Evolutionary conservation across 2,329 filamentous ascomycete genomes (phyloP).

Genomic region (Penicillium italicum): DNA sequence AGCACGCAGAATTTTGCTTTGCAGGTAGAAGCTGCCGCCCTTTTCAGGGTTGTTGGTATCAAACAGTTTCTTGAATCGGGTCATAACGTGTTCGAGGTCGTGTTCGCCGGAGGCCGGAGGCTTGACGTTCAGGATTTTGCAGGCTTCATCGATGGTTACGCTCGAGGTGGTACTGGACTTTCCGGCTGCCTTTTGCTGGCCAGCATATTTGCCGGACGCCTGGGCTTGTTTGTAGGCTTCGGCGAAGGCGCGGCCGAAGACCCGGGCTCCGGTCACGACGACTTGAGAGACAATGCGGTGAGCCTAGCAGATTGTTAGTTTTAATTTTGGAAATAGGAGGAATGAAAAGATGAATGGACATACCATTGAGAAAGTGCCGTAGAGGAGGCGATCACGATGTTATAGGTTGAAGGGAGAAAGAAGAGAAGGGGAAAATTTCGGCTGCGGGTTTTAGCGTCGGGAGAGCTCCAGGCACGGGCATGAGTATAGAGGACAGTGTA

Average conservation of each 20-base stretch:
- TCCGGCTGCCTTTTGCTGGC: conserved; percentile 60
- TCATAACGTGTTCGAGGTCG: conserved; percentile 74
- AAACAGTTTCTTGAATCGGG: conserved; percentile 90
- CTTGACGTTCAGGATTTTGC: conserved; percentile 94
- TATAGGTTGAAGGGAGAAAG: conserved; percentile 20
- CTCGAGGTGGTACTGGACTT: conserved; percentile 60
- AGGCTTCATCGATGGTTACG: conserved; percentile 92
- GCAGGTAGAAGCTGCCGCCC: conserved; percentile 95
- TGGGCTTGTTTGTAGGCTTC: conserved; percentile 96
- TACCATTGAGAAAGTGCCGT: conserved; percentile 25
- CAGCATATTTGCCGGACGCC: conserved; percentile 77
- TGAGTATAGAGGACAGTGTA: neutral
- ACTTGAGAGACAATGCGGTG: conserved; percentile 93
- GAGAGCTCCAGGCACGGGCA: conserved; percentile 8
- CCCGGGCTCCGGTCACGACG: conserved; percentile 82
- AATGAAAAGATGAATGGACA: conserved; percentile 3
- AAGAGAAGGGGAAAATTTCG: conserved; percentile 29
- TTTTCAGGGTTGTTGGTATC: conserved; percentile 93
- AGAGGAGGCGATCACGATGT: conserved; percentile 8
- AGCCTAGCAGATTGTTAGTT: conserved; percentile 55
- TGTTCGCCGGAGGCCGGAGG: conserved; percentile 74
- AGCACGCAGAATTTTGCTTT: conserved; percentile 92
- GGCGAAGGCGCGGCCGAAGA: conserved; percentile 85
- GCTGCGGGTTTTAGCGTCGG: conserved; percentile 26
- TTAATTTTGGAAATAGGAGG: neutral